Evolutionary conservation across 371 early-diverging fungal species (phyloP).

Genomic region (Ordospora pajunii): DNA sequence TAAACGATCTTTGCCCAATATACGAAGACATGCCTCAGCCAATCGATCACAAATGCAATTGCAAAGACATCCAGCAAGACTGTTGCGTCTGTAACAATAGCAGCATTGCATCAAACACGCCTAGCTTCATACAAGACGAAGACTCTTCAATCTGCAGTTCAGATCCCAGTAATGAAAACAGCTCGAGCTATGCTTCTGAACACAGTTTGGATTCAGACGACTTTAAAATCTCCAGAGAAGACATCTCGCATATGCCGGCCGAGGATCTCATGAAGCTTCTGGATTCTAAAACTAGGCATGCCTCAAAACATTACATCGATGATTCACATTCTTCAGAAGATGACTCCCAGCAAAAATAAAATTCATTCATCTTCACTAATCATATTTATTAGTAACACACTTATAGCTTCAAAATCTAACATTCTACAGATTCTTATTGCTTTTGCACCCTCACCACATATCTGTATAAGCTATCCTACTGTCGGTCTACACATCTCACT

Average conservation of each 20-base stretch:
- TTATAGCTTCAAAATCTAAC: too few species aligned
- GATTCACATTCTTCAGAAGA: not conserved
- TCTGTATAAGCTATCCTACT: not conserved
- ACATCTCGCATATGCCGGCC: not conserved
- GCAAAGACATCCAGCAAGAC: not conserved
- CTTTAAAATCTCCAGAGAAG: not conserved
- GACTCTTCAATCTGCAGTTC: too few species aligned
- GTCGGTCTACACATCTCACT: not conserved
- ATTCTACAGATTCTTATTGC: too few species aligned
- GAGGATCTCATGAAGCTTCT: not conserved
- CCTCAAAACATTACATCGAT: not conserved
- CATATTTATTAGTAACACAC: too few species aligned
- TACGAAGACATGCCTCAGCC: not conserved
- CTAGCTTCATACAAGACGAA: too few species aligned
- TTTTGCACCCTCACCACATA: too few species aligned
- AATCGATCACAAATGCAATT: constrained; percentile 14
- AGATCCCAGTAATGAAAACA: too few species aligned
- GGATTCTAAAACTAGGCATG: not conserved
- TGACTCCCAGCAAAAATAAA: not conserved
- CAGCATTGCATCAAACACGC: too few species aligned
- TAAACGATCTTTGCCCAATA: not conserved
- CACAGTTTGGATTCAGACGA: not conserved
- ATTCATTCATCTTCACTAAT: not conserved
- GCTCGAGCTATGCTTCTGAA: not conserved
- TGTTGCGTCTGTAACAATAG: too few species aligned